Evolutionary conservation across 1,284 basidiomycete species (phyloP), one percentile per base, ranked within the genome.

Genomic region (Filobasidium uniguttulatum): DNA sequence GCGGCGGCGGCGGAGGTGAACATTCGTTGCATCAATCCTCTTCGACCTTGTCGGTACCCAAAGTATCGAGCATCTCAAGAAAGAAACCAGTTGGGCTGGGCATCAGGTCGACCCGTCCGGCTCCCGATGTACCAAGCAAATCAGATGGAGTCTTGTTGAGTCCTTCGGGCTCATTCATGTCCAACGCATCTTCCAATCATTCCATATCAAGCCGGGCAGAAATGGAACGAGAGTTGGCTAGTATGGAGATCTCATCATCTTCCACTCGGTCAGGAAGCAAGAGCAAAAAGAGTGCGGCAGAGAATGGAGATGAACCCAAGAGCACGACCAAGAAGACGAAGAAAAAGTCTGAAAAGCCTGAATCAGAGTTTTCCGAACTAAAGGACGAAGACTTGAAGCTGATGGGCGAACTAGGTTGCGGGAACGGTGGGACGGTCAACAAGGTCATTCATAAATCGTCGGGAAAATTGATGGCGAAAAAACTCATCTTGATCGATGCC

Each of bases 401-500:
- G 7, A 67, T 97, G 28, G 75, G 78, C 25, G 93, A 98, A 67
- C 76, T 98, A 3, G 93, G 93, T 0, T 83, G 89, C 56, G 93
- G 93, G n/a, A 97, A 97, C 63, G 90, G 93, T 1, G 93, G 94
- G 35, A 96, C 90, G 46, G 94, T 98, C 49, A 86, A 85, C 66
- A 88, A 86, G 71, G 91, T 90, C n/a, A 78, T 86, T 67, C 90
- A 94, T 66, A 73, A 80, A n/a, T 87, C 88, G 23, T 86, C 85
- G 34, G 80, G 82, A 29, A 84, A 80, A 4, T 78, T 85, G 57
- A 94, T 94, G 89, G 90, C 90, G 1, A 87, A 89, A 72, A 94
- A 96, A 90, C 88, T 94, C 62, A 90, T 98, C 25, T 79, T 97
- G 56, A 96, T 98, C 65, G 93, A 98, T 65, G 93, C 93, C 17